Conservation (phyloP, 768 basidiomycete genomes). For the Nidularia pulvinata region DNA sequence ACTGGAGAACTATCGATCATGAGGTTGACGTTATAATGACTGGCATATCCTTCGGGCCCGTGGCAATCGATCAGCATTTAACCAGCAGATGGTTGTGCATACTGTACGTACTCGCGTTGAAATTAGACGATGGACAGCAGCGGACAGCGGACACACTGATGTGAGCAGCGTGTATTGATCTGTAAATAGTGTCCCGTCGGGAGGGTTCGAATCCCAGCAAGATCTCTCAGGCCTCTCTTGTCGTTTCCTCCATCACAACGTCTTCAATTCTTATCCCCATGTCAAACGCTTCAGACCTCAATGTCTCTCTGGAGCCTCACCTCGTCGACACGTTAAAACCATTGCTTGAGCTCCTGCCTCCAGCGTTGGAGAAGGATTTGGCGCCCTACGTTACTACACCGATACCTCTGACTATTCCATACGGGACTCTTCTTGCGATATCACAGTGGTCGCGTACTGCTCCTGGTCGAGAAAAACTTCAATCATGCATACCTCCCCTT, state of each 20-base stretch:
- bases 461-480: constrained; percentile 36
- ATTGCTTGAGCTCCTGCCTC: constrained; percentile 45
- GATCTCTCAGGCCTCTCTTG: neutral
- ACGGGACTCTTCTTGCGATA: constrained; percentile 53
- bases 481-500: constrained; percentile 38
- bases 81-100: no score
- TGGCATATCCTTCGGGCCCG: no score
- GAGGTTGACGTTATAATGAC: no score
- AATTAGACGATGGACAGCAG: no score
- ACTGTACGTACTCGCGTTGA: no score
- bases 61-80: no score
- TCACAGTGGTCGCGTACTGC: constrained; percentile 71
- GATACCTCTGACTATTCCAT: constrained; percentile 52
- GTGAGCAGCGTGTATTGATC: no score
- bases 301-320: constrained; percentile 71
- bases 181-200: no score
- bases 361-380: constrained; percentile 39
- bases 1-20: neutral
- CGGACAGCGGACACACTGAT: no score
- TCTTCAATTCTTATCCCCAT: neutral
- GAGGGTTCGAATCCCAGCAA: no score
- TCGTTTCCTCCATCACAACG: neutral
- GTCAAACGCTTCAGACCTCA: constrained; percentile 30
- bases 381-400: constrained; percentile 30
- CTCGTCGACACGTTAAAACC: constrained; percentile 46